Evolutionary conservation across 1,139 yeast genomes (phyloP).

Genomic region (Waltiozyma sp.): DNA sequence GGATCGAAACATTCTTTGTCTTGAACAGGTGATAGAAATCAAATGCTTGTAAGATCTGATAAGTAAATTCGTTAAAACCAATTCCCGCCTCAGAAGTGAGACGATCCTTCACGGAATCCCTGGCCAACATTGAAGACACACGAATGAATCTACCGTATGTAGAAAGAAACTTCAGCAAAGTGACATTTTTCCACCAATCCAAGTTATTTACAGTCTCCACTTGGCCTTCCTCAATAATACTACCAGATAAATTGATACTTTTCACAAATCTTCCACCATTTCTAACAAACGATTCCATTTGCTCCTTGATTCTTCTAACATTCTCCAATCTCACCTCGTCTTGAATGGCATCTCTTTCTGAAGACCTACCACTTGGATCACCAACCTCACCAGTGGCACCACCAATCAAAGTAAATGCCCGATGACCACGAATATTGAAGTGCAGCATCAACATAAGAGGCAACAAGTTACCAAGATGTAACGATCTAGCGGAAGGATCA

Average conservation of each 20-base stretch:
- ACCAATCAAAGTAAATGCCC: slow-evolving; percentile 74
- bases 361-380: slow-evolving; percentile 86
- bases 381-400: slow-evolving; percentile 99
- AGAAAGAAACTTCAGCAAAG: slow-evolving; percentile 68
- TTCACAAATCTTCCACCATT: slow-evolving; percentile 54
- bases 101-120: slow-evolving; percentile 79
- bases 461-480: slow-evolving; percentile 82
- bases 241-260: slow-evolving; percentile 41
- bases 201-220: slow-evolving; percentile 48
- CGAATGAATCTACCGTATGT: slow-evolving; percentile 72
- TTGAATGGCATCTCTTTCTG: slow-evolving; percentile 58
- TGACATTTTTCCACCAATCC: slow-evolving; percentile 77
- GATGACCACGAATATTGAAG: slow-evolving; percentile 76
- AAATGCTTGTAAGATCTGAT: slow-evolving; percentile 86
- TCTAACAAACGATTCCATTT: slow-evolving; percentile 48
- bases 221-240: slow-evolving; percentile 28
- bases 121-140: slow-evolving; percentile 74
- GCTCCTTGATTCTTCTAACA: slow-evolving; percentile 46
- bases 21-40: slow-evolving; percentile 81
- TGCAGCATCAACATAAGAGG: slow-evolving; percentile 82
- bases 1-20: slow-evolving; percentile 50
- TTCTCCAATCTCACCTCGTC: slow-evolving; percentile 43
- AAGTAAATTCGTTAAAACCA: slow-evolving; percentile 89
- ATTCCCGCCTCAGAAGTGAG: slow-evolving; percentile 61
- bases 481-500: slow-evolving; percentile 85